Conservation (phyloP, 192 early-diverging fungal species). For the Allomyces arbusculus region DNA sequence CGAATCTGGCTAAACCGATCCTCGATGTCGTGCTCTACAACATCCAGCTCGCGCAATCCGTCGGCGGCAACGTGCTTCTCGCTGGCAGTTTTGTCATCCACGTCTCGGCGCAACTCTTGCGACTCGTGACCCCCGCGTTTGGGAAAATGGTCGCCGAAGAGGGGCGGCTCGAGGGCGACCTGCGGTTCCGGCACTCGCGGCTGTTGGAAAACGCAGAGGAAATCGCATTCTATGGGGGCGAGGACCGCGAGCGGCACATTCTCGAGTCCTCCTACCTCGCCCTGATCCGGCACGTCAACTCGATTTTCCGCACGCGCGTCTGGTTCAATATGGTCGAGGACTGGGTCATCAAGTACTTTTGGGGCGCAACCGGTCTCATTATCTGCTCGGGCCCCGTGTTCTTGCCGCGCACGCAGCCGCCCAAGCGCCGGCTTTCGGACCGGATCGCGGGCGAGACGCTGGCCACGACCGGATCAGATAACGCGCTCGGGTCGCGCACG, state of each 20-base stretch:
- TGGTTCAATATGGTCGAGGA: conserved; percentile 44
- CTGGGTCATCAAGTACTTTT: conserved; percentile 96
- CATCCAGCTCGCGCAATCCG: conserved; percentile 58
- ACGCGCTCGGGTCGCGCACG: conserved; percentile 15
- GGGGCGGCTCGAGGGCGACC: conserved; percentile 78
- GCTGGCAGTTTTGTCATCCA: conserved; percentile 60
- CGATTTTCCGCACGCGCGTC: conserved; percentile 63
- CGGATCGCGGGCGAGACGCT: neutral
- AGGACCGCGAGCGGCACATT: conserved; percentile 57
- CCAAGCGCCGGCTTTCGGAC: conserved; percentile 5
- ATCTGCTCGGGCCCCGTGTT: conserved; percentile 80
- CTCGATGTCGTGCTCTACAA: conserved; percentile 88
- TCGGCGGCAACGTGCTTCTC: conserved; percentile 72
- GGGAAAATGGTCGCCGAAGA: conserved; percentile 87
- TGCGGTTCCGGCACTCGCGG: conserved; percentile 82
- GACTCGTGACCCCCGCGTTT: conserved; percentile 79
- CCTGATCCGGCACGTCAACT: conserved; percentile 72
- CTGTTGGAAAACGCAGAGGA: conserved; percentile 93
- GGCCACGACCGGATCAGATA: neutral
- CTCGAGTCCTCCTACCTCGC: conserved; percentile 55
- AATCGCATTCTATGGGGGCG: conserved; percentile 75
- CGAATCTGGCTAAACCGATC: conserved; percentile 84
- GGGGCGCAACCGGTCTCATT: conserved; percentile 75
- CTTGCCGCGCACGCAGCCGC: conserved; percentile 12
- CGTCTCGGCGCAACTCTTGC: conserved; percentile 49